Conservation (phyloP, 805 yeast species). For the Nakazawaea holstii region DNA sequence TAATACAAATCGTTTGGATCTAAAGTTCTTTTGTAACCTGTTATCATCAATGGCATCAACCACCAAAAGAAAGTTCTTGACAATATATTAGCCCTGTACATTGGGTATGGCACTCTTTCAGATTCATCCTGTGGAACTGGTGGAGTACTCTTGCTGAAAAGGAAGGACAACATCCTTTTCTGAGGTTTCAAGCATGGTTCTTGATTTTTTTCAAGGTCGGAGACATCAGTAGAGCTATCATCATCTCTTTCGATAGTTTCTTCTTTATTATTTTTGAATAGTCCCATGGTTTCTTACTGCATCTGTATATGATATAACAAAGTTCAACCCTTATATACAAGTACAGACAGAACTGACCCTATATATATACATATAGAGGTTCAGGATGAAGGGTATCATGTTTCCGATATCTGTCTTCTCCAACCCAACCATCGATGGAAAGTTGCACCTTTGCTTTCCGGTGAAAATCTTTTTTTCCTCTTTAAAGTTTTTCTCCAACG, state of each 20-base stretch:
- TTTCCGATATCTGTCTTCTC: too few species aligned
- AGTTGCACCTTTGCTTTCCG: too few species aligned
- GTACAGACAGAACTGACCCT: background rate
- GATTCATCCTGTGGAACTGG: constrained; percentile 43
- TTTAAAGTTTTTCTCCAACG: too few species aligned
- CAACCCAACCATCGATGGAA: too few species aligned
- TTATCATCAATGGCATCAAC: constrained; percentile 55
- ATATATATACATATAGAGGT: background rate
- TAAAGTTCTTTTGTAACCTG: constrained; percentile 70
- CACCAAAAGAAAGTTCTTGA: constrained; percentile 57
- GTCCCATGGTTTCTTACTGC: background rate
- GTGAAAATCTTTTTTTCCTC: too few species aligned
- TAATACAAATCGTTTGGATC: constrained; percentile 56
- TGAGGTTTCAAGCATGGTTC: constrained; percentile 23
- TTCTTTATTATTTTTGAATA: background rate
- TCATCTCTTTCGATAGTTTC: background rate
- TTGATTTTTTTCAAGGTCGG: constrained; percentile 1
- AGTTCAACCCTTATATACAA: background rate
- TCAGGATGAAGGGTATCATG: too few species aligned
- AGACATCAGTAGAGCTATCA: background rate
- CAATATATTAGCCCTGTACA: constrained; percentile 35
- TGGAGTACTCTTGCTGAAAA: constrained; percentile 45
- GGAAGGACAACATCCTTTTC: constrained; percentile 43
- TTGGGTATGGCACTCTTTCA: constrained; percentile 47
- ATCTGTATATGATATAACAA: too few species aligned